Base-by-base conservation (phyloP, 1,139 yeast species). In the Candida sp. region DNA sequence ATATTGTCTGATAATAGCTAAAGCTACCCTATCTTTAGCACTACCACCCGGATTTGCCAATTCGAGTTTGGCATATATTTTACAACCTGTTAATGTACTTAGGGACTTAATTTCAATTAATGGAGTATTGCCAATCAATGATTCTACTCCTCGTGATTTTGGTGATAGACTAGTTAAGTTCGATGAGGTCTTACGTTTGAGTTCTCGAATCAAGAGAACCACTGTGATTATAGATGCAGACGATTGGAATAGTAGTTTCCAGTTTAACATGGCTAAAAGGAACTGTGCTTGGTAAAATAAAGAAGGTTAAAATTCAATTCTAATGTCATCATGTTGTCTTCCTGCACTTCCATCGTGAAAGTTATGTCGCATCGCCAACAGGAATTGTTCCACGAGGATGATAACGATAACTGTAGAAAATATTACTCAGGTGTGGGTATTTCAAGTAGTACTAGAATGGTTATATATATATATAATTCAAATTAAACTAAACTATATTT, bases 21-120 rank as follows among this genome's bases (percentile, higher is more conserved):
- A 72, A 1, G 98, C 99, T 35, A 93, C 96, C 43, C 99, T 71
- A 58, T 93, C 99, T 58, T 93, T 93, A 33, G 97, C 96, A 41
- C 96, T 87, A 0, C 98, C 98, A 21, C 95, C 99, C 1, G 98
- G 98, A 56, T 93, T 93, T 54, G 77, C 68, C 46, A 89, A 68
- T 63, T 93, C 99, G 48, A 91, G 65, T 59, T 93, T 93, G 45
- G 96, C 98, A 56, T 82, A 87, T 7, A 93, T 81, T 40, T 85
- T 82, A 58, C 95, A 84, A 0, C 95, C 95, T 0, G 97, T 88
- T 21, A 75, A 66, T 11, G 72, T 64, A 1, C 95, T 83, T n/a
- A 93, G 71, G 0, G 96, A 85, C 50, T 79, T 77, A 45, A 93
- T 76, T 51, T 79, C 79, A n/a, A 93, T 81, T 62, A 93, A 61